Evolutionary conservation across 2,329 filamentous ascomycete genomes (phyloP).

Genomic region (Colletotrichum endophyticum): DNA sequence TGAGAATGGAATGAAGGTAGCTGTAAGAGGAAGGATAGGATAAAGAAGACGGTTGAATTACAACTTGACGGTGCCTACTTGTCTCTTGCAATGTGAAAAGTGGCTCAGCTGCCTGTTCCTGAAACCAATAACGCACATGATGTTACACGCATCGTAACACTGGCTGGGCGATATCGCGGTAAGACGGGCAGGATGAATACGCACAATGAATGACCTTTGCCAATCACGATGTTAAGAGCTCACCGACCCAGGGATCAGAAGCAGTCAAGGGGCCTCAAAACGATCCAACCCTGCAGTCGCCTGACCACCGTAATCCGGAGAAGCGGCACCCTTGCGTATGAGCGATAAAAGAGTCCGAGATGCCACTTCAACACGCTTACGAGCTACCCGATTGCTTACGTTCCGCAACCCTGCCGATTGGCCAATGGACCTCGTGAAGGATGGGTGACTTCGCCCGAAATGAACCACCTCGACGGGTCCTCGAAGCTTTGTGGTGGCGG

Average conservation of each 20-base stretch:
- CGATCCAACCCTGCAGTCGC: neutral
- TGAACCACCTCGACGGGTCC: neutral
- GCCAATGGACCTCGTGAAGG: neutral
- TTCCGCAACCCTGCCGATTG: neutral
- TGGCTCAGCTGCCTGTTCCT: rapidly evolving
- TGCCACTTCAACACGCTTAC: neutral
- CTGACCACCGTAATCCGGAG: neutral
- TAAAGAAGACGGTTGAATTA: neutral
- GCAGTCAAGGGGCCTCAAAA: neutral
- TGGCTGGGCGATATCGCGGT: neutral
- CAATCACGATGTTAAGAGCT: neutral
- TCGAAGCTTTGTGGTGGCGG: slow-evolving; percentile 2
- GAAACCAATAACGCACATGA: neutral
- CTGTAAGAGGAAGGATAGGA: neutral
- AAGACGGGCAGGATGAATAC: neutral
- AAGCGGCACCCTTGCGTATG: neutral
- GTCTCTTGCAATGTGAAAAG: neutral
- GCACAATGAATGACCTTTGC: neutral
- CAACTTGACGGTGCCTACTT: neutral
- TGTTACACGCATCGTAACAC: neutral
- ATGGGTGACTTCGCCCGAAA: slow-evolving; percentile 8
- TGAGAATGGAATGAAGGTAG: neutral
- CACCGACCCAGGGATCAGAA: neutral
- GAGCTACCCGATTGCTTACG: neutral
- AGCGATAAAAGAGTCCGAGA: neutral